Conservation (phyloP, 208 protist genomes). For the Leishmania guyanensis region DNA sequence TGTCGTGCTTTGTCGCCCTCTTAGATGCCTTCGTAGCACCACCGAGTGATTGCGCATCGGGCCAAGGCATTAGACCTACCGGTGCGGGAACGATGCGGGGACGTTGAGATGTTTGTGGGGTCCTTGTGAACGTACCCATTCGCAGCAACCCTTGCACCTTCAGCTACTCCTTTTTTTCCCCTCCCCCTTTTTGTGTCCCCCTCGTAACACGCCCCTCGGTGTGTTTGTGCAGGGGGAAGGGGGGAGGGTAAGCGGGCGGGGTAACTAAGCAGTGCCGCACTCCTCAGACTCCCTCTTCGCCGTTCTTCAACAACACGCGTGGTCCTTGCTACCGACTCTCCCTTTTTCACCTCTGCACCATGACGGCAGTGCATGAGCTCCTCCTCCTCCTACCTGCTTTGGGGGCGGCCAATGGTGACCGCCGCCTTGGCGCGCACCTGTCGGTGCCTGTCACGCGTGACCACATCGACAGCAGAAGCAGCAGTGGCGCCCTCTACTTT, state of each 20-base stretch:
- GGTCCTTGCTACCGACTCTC: not conserved
- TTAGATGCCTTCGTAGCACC: not conserved
- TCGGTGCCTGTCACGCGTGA: not conserved
- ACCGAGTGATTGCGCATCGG: not conserved
- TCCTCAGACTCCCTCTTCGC: not conserved
- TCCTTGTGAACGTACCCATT: not conserved
- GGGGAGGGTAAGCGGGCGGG: not conserved
- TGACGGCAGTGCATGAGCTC: not conserved
- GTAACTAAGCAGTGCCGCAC: not conserved
- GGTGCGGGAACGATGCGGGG: not conserved
- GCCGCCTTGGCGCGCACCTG: not conserved
- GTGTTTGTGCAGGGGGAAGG: not conserved
- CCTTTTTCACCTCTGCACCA: not conserved
- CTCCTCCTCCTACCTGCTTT: not conserved
- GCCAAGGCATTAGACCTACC: not conserved
- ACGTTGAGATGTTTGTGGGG: not conserved
- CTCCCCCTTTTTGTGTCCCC: not conserved
- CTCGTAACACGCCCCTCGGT: not conserved
- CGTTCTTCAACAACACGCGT: not conserved
- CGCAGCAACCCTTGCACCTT: not conserved
- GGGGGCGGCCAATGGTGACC: not conserved
- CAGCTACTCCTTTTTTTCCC: not conserved
- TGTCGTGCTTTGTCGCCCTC: not conserved
- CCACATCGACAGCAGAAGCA: not conserved
- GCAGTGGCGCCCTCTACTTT: not conserved